A percentile compares a stretch with the other conserved stretches of the same genome.
Conservation (phyloP, 257 asterid species). For the Solanum bulbocastanum region DNA sequence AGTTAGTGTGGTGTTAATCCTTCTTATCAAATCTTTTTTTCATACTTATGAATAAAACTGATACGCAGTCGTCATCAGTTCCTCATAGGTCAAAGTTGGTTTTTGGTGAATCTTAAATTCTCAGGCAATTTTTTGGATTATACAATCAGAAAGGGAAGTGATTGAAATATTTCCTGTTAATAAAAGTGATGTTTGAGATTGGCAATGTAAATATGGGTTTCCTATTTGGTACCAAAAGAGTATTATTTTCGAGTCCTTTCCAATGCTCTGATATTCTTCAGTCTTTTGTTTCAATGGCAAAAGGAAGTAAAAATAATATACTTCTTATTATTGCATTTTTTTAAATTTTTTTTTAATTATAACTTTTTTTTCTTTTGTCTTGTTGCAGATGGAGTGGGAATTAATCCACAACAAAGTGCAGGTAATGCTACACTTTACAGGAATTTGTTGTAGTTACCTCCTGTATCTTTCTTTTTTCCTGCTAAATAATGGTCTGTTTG, state of each 20-base stretch:
- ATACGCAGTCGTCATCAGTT: neutral
- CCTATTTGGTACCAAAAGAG: neutral
- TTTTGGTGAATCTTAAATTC: neutral
- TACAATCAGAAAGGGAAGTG: neutral
- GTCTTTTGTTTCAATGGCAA: neutral
- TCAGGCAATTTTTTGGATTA: neutral
- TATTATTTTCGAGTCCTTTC: too few relatives aligned
- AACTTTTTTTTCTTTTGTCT: neutral
- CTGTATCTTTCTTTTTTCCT: neutral
- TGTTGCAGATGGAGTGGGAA: constrained; percentile 86
- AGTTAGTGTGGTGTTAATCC: neutral
- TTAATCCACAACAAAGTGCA: constrained; percentile 96
- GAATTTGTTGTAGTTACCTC: neutral
- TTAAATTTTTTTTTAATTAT: neutral
- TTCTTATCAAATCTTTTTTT: neutral
- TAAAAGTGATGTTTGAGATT: neutral
- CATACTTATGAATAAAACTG: neutral
- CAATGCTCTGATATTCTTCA: neutral
- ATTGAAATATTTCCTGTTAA: neutral
- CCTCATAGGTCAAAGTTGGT: neutral
- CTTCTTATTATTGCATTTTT: neutral
- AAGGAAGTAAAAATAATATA: neutral
- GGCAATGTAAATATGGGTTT: neutral
- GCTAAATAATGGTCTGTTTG: neutral
- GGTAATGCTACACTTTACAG: constrained; percentile 32